These are phyloP conservation scores for Prillingera fragicola DNA, from an alignment of 1,284 basidiomycete species.

Conservation along the genomic window DNA sequence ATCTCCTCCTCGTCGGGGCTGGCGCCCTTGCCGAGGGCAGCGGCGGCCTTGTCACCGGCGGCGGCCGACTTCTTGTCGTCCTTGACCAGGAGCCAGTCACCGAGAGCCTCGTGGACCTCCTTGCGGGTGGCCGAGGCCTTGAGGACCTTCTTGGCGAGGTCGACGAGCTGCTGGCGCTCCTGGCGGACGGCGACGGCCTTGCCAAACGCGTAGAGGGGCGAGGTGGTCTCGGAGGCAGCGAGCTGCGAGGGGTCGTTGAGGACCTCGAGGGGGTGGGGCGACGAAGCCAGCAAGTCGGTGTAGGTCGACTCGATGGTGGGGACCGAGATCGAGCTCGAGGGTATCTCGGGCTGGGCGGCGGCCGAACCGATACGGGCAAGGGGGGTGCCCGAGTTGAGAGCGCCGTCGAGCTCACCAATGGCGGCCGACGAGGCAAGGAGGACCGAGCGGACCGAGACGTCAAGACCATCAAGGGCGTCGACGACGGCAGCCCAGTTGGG, in stretches of 20 bases:
- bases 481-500: constrained; percentile 51
- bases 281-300: constrained; percentile 82
- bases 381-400: constrained; percentile 30
- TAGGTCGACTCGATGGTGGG: constrained; percentile 89
- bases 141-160: constrained; percentile 57
- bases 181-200: constrained; percentile 77
- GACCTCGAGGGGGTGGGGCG: constrained; percentile 73
- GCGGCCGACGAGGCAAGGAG: constrained; percentile 42
- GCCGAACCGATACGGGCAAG: constrained; percentile 35
- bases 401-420: constrained; percentile 40
- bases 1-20: constrained; percentile 50
- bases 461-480: constrained; percentile 37
- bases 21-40: constrained; percentile 48
- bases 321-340: constrained; percentile 52
- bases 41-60: constrained; percentile 59
- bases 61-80: constrained; percentile 57
- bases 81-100: constrained; percentile 69
- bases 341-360: constrained; percentile 41
- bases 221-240: constrained; percentile 69
- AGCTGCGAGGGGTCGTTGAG: constrained; percentile 76
- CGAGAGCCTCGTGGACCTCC: constrained; percentile 65
- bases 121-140: constrained; percentile 48
- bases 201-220: constrained; percentile 89
- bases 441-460: constrained; percentile 37
- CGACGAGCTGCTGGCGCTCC: constrained; percentile 60